phyloP scores from a whole-genome alignment of 805 yeast species.

The Yamadazyma olivae region DNA sequence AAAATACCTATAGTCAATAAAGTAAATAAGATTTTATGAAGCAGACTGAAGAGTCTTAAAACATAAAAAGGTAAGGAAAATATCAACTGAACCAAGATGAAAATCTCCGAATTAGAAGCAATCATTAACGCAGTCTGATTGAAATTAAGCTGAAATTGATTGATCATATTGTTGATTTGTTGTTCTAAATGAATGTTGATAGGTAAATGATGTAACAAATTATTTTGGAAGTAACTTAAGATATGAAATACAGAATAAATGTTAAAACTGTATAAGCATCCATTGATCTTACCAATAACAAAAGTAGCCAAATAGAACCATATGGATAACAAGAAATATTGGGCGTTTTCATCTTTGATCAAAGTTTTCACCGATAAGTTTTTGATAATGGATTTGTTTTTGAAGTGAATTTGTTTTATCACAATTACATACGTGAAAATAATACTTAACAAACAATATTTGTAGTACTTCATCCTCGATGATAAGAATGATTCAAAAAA shows the following conservation, averaged over 20 bases:
- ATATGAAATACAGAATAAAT: conserved; percentile 37
- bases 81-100: conserved; percentile 21
- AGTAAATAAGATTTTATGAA: conserved; percentile 28
- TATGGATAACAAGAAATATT: conserved; percentile 33
- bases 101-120: conserved; percentile 37
- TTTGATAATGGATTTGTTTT: conserved; percentile 8
- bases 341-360: conserved; percentile 40
- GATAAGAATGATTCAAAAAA: conserved; percentile 42
- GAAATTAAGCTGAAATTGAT: conserved; percentile 25
- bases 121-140: conserved; percentile 35
- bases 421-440: conserved; percentile 63
- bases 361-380: conserved; percentile 7
- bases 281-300: conserved; percentile 32
- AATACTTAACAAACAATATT: conserved; percentile 44
- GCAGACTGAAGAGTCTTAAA: conserved; percentile 19
- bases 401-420: conserved; percentile 53
- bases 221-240: conserved; percentile 35
- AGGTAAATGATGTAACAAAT: conserved; percentile 35
- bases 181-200: conserved; percentile 25
- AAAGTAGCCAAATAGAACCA: conserved; percentile 27
- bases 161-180: conserved; percentile 23
- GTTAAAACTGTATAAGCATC: conserved; percentile 34
- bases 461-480: conserved; percentile 23
- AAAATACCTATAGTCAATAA: conserved; percentile 30
- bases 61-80: conserved; percentile 24